Base-by-base conservation (phyloP, 768 basidiomycete genomes). In the Boletales sp. region DNA sequence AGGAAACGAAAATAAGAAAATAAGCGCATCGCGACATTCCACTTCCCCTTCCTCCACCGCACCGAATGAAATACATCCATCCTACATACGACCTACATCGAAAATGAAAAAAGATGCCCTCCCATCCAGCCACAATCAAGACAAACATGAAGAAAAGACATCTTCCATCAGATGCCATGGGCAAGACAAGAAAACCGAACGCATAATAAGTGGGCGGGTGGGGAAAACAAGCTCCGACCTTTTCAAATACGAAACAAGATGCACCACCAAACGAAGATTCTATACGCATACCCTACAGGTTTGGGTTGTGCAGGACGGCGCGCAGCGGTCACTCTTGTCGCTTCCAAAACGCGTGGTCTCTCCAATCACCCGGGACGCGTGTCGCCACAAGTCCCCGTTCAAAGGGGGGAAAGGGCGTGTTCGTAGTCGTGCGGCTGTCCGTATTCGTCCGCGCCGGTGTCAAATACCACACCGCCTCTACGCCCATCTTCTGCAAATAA, bases 381-480 rank as follows among this genome's bases (percentile, higher is more conserved):
- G 73, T 70, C 41, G 83, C 59, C 4, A 61, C 67, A 14, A 78
- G 65, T 50, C 64, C 64, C 49, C 64, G 65, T 55, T 60, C 54
- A 35, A 65, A 65, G 30, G 54, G 37, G 28, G n/a, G 65, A 28
- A 28, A 28, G 25, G 25, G 25, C 25, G 25, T 28, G 25, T 28
- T 28, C 25, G 25, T 4, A 28, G 25, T 28, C 25, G 25, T 28
- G 25, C 4, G 25, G 25, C 25, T 28, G 25, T 28, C 25, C 25
- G 25, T 28, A 5, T 62, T 17, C 56, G 1, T 68, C 63, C 1
- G 73, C 70, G 18, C 58, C 57, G 51, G 70, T 41, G 57, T 50
- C 46, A 91, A 68, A 68, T 74, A 78, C 85, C 85, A 90, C 4
- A 90, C 61, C 50, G 87, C 81, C 10, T 69, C 58, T 28, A 96